Percentiles rank a stretch among this genome's conserved stretches.
These are phyloP conservation scores for Penicillium sp. DNA, from an alignment of 2,329 filamentous ascomycete genomes.

Conservation along the genomic window DNA sequence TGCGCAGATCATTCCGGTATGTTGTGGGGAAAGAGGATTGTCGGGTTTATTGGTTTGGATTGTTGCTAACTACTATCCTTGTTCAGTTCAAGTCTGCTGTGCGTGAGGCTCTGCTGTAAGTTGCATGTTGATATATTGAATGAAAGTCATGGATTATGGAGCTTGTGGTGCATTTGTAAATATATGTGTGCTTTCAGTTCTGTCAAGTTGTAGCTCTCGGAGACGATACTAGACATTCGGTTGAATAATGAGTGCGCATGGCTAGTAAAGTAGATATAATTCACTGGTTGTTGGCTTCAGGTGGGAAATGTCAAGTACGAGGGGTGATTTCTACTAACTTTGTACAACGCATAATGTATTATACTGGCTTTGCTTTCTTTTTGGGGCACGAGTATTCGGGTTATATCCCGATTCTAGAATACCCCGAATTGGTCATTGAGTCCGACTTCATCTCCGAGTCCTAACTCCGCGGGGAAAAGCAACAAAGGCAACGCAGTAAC, in stretches of 20 bases:
- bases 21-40: constrained; percentile 19
- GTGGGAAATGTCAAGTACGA: too few species aligned
- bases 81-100: constrained; percentile 36
- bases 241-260: too few species aligned
- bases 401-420: not conserved
- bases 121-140: not conserved
- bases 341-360: too few species aligned
- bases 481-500: not conserved
- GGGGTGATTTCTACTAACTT: too few species aligned
- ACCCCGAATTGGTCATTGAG: not conserved
- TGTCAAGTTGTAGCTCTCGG: not conserved
- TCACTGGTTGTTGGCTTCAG: too few species aligned
- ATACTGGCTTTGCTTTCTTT: not conserved
- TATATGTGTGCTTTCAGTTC: not conserved
- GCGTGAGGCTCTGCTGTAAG: constrained; percentile 21
- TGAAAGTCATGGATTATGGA: not conserved
- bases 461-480: not conserved
- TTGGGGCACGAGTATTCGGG: not conserved
- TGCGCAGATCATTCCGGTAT: constrained; percentile 45
- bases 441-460: not conserved
- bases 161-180: not conserved
- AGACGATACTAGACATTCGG: too few species aligned
- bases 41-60: not conserved
- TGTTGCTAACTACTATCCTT: constrained; percentile 8
- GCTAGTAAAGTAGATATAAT: too few species aligned